phyloP scores from a whole-genome alignment of 2,329 filamentous ascomycete species.

The Cladophialophora immunda region DNA sequence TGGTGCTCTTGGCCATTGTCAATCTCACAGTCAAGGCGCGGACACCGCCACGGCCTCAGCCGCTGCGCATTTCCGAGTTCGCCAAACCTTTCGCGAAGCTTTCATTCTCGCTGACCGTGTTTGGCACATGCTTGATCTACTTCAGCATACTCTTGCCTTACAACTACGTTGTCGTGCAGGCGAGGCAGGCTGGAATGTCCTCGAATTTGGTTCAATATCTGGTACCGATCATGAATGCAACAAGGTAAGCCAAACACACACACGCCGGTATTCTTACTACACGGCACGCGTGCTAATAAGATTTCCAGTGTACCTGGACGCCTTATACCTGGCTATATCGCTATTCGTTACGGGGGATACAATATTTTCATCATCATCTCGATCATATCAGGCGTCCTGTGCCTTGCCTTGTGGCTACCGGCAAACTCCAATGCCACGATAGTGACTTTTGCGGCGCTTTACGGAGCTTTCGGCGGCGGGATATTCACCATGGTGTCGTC shows the following conservation, averaged over 20 bases:
- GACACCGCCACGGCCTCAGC: constrained; percentile 50
- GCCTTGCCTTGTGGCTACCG: constrained; percentile 38
- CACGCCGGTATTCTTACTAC: background rate
- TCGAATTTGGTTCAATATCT: constrained; percentile 36
- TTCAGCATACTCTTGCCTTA: constrained; percentile 48
- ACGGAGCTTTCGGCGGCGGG: constrained; percentile 1
- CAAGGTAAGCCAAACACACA: background rate
- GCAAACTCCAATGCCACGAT: constrained; percentile 5
- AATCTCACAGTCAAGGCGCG: constrained; percentile 62
- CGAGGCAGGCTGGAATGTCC: constrained; percentile 35
- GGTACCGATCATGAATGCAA: background rate
- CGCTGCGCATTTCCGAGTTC: constrained; percentile 44
- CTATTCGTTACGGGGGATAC: constrained; percentile 36
- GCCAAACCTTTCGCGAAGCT: constrained; percentile 40
- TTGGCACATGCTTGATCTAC: constrained; percentile 32
- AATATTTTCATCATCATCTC: constrained; percentile 36
- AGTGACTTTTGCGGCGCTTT: background rate
- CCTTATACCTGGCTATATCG: constrained; percentile 28
- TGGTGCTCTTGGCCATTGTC: constrained; percentile 64
- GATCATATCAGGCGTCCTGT: constrained; percentile 28
- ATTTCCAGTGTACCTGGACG: constrained; percentile 39
- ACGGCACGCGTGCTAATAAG: background rate
- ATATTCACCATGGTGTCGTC: constrained; percentile 10
- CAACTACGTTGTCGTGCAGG: constrained; percentile 37
- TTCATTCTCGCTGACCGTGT: constrained; percentile 34